These are phyloP conservation scores for Stephanodiscus triporus DNA, from an alignment of 108 stramenopile species.

Conservation along the genomic window DNA sequence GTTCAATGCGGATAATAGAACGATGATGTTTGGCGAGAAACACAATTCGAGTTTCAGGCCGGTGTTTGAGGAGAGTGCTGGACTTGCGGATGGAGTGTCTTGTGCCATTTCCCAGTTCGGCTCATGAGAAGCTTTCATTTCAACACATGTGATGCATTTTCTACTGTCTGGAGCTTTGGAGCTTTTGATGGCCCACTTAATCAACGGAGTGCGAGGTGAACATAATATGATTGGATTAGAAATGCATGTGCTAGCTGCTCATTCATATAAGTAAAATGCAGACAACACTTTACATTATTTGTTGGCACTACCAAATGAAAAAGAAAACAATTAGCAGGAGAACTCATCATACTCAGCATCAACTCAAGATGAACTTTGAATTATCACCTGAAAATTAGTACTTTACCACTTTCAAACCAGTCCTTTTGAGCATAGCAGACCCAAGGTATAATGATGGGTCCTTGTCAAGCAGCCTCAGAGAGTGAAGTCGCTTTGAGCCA, in stretches of 20 bases:
- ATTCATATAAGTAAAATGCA: neutral
- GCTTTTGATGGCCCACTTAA: neutral
- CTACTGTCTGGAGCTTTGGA: no score
- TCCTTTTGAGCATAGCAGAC: no score
- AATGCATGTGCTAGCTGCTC: neutral
- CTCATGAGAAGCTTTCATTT: conserved; percentile 1
- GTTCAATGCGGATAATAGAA: conserved; percentile 36
- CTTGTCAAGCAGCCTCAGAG: no score
- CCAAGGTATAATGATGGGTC: no score
- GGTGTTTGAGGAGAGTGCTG: conserved; percentile 42
- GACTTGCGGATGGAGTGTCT: conserved; percentile 34
- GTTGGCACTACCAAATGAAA: no score
- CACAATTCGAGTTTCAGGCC: conserved; percentile 53
- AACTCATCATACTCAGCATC: neutral
- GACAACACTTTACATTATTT: no score
- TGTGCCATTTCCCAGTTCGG: conserved; percentile 33
- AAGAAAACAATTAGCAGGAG: neutral
- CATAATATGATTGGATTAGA: neutral
- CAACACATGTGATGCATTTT: no score
- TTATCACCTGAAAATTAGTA: no score
- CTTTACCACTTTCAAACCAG: no score
- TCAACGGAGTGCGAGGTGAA: neutral
- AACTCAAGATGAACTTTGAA: no score
- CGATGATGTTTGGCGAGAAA: conserved; percentile 59
- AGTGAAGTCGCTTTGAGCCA: no score